phyloP scores from a whole-genome alignment of 2,329 filamentous ascomycete species.

The Penicillium italicum region DNA sequence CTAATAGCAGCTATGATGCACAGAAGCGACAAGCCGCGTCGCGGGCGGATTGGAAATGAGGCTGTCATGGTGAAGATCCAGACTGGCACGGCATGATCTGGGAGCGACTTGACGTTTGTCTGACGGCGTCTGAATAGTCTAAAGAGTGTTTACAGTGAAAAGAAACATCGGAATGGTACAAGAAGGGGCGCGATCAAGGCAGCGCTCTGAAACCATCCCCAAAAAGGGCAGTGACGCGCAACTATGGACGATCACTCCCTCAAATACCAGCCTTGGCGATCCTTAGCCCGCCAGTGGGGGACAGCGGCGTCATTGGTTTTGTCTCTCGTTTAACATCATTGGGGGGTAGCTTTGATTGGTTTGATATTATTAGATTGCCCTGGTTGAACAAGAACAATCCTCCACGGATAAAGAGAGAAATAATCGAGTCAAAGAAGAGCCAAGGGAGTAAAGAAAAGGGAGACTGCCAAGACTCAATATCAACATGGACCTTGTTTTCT shows the following conservation, averaged over 20 bases:
- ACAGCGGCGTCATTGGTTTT: neutral
- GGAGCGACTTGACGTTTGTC: neutral
- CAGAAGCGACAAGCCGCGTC: slow-evolving; percentile 23
- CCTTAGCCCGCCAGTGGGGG: neutral
- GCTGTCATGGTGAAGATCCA: slow-evolving; percentile 20
- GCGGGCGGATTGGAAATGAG: slow-evolving; percentile 19
- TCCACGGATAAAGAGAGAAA: neutral
- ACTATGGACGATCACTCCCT: neutral
- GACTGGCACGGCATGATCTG: slow-evolving; percentile 3
- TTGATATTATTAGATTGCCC: neutral
- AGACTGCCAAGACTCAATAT: neutral
- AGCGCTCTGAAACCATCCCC: neutral
- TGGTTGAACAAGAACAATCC: neutral
- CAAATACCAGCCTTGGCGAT: neutral
- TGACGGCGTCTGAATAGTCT: neutral
- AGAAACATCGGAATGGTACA: neutral
- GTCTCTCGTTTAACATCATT: neutral
- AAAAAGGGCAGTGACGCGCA: neutral
- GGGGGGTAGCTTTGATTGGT: neutral
- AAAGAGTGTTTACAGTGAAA: neutral
- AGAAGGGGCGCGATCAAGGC: neutral
- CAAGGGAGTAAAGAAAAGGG: neutral
- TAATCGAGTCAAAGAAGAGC: neutral
- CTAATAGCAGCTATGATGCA: slow-evolving; percentile 20
- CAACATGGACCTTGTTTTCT: neutral